Evolutionary conservation across 2,329 filamentous ascomycete genomes (phyloP), one percentile per base, ranked within the genome.

Genomic region (Bertia moriformis): DNA sequence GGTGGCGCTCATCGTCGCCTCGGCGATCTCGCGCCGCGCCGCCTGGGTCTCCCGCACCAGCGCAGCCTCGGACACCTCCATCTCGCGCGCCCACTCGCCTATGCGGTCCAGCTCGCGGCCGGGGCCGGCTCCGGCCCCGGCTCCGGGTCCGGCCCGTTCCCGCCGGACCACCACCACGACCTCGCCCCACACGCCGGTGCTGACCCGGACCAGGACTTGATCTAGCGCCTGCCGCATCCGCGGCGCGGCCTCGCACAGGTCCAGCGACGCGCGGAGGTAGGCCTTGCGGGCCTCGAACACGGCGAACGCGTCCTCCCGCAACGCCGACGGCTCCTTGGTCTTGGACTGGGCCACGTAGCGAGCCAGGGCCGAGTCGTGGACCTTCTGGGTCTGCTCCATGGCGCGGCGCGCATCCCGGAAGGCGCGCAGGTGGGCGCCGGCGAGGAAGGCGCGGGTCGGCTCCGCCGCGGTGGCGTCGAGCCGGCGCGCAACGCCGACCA

Each of bases 231-330:
- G 77, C 37, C 91, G 78, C 36, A 96, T 62, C 56, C 95, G 86
- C 1, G 91, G 88, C 1, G 84, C 85, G 47, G 86, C 71, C 46
- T 91, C 76, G 50, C 85, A 93, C 55, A 88, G 96, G 57, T 98
- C 91, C 73, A 98, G 78, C 13, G 85, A 88, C 1, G 88, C 83
- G 54, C 87, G 89, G 33, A 96, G 67, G 55, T 98, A 98, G 20
- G 78, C 74, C 52, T 91, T 93, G 42, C 89, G 76, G 18, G 85
- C 83, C 63, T 96, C 91, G 54, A 94, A 91, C 27, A 96, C 75
- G 54, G 91, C 80, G 51, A 98, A 98, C 1, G 91, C 91, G 59
- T 98, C 91, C 57, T 98, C 91, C 43, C 91, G 73, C 41, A 98
- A 66, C 1, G 87, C 75, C 0, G 87, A 95, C 0, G 89, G 75